Percentiles rank a stretch among this genome's conserved stretches.
Conservation (phyloP, 805 yeast genomes). For the Myxozyma udenii region DNA sequence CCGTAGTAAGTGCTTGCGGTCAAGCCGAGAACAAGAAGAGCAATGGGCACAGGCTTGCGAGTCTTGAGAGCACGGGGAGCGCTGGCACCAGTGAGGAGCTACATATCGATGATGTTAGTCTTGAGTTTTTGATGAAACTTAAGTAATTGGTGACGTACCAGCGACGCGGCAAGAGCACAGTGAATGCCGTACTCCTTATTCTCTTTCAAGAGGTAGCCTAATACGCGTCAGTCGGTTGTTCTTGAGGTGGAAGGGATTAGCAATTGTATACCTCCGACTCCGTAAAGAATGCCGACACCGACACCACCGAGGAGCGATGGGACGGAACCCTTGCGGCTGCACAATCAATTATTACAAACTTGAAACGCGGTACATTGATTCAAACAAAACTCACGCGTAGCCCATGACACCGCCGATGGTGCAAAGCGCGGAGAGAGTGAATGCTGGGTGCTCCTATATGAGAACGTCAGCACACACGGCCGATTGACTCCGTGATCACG, state of each 20-base stretch:
- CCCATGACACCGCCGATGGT: constrained; percentile 72
- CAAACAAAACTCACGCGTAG: constrained; percentile 47
- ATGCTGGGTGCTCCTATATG: constrained; percentile 74
- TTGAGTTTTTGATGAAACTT: neutral
- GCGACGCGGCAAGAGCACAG: constrained; percentile 69
- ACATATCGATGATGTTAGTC: neutral
- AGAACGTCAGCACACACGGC: no score
- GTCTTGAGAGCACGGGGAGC: constrained; percentile 63
- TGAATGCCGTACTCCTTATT: constrained; percentile 81
- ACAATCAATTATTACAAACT: neutral
- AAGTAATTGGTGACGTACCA: constrained; percentile 36
- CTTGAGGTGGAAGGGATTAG: neutral
- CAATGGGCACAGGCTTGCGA: constrained; percentile 71
- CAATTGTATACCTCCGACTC: constrained; percentile 33
- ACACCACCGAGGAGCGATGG: constrained; percentile 83
- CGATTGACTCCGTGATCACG: no score
- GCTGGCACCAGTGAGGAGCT: constrained; percentile 61
- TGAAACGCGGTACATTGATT: neutral
- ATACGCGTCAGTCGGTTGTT: neutral
- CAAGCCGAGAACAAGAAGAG: constrained; percentile 61
- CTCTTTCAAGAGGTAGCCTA: constrained; percentile 66
- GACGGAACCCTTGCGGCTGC: constrained; percentile 60
- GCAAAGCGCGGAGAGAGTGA: constrained; percentile 65
- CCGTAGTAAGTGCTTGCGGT: constrained; percentile 65
- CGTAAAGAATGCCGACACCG: constrained; percentile 40